Conservation (phyloP, 768 basidiomycete genomes). For the Suillus spraguei region DNA sequence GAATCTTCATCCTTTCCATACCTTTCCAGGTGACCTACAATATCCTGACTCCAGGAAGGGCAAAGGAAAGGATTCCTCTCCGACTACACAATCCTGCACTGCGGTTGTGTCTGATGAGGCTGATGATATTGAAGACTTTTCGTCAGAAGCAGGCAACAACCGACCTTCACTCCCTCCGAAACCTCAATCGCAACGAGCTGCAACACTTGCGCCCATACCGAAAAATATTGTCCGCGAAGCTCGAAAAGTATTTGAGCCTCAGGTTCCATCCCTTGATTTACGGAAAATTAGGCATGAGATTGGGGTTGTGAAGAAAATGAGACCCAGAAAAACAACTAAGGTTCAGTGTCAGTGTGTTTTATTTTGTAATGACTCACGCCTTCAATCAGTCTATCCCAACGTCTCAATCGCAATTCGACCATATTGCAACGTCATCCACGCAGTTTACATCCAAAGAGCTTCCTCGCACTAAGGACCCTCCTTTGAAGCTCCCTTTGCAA, state of each 20-base stretch:
- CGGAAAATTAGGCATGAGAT: background rate
- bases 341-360: conserved; percentile 5
- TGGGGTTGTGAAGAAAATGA: conserved; percentile 24
- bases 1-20: conserved; percentile 25
- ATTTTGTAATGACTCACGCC: background rate
- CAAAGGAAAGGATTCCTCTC: conserved; percentile 16
- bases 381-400: background rate
- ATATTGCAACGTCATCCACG: conserved; percentile 32
- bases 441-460: conserved; percentile 15
- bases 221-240: conserved; percentile 16
- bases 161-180: background rate
- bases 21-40: conserved; percentile 17
- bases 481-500: conserved; percentile 20
- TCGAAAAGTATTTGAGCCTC: conserved; percentile 16
- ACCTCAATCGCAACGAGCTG: conserved; percentile 7
- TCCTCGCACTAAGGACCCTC: conserved; percentile 11
- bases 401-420: conserved; percentile 17
- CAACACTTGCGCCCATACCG: conserved; percentile 10
- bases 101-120: conserved; percentile 10
- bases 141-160: conserved; percentile 25
- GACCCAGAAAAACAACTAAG: conserved; percentile 25
- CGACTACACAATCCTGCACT: background rate
- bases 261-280: conserved; percentile 13
- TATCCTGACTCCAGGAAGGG: conserved; percentile 20
- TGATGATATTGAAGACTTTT: conserved; percentile 15